phyloP scores from a whole-genome alignment of 2,329 filamentous ascomycete genomes.

The Akanthomyces dipterigenus region DNA sequence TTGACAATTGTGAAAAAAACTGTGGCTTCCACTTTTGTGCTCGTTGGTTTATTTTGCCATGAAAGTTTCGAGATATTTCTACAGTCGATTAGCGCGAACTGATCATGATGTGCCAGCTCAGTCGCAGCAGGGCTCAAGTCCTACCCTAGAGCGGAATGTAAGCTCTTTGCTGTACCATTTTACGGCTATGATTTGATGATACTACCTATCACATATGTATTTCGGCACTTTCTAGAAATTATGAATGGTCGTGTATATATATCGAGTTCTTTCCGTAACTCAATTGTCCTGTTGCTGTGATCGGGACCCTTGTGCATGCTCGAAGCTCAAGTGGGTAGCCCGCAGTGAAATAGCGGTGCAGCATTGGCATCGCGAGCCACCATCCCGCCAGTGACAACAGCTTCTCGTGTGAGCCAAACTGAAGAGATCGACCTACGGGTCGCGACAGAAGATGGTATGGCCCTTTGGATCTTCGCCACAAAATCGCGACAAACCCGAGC shows the following conservation, averaged over 20 bases:
- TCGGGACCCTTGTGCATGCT: background rate
- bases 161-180: no score
- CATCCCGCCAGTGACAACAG: slow-evolving; percentile 1
- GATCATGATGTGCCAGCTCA: no score
- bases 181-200: no score
- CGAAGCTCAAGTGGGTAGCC: background rate
- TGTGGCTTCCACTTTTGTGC: background rate
- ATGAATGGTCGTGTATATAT: no score
- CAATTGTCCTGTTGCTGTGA: background rate
- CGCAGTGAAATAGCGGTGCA: background rate
- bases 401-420: slow-evolving; percentile 16
- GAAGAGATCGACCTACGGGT: slow-evolving; percentile 17
- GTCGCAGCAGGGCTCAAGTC: no score
- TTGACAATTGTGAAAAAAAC: background rate
- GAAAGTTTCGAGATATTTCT: no score
- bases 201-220: no score
- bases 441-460: slow-evolving; percentile 33
- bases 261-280: no score
- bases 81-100: no score
- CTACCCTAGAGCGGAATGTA: no score
- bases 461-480: slow-evolving; percentile 28
- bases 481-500: slow-evolving; percentile 17
- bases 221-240: no score
- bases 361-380: background rate
- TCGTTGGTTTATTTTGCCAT: background rate